A percentile compares a stretch with the other conserved stretches of the same genome.
phyloP scores from a whole-genome alignment of 768 basidiomycete genomes.

The Boletus barrowsii region DNA sequence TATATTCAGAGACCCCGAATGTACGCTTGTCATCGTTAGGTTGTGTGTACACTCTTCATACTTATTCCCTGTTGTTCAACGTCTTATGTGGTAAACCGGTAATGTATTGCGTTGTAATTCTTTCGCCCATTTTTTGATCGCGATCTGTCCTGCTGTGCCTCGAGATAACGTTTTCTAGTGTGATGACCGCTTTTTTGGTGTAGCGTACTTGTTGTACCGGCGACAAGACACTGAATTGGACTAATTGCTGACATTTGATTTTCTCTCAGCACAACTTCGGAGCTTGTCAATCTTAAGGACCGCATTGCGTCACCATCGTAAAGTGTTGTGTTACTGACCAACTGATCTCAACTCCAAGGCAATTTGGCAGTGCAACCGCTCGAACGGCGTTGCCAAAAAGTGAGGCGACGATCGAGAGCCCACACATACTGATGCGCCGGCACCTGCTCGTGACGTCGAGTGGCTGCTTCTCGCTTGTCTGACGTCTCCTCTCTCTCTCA shows the following conservation, averaged over 20 bases:
- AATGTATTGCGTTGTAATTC: conserved; percentile 4
- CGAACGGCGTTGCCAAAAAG: no score
- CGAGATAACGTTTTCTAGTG: background rate
- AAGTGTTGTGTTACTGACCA: no score
- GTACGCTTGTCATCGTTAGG: conserved; percentile 16
- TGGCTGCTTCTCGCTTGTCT: no score
- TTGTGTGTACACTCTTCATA: conserved; percentile 15
- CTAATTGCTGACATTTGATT: background rate
- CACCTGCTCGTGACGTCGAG: no score
- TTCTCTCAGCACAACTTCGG: no score
- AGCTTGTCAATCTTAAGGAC: no score
- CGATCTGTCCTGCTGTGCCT: conserved; percentile 4
- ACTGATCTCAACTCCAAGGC: no score
- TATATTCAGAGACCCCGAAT: conserved; percentile 12
- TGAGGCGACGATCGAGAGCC: no score
- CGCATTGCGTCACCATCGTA: no score
- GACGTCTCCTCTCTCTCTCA: no score
- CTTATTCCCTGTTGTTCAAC: conserved; percentile 12
- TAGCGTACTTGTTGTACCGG: conserved; percentile 10
- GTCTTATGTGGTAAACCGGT: background rate
- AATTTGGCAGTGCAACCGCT: no score
- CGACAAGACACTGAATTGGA: conserved; percentile 6
- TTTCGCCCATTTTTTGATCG: background rate
- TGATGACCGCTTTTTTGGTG: conserved; percentile 2
- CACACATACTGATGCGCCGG: no score